phyloP scores from a whole-genome alignment of 495 filamentous ascomycete genomes.

The Penicillium alfredii region DNA sequence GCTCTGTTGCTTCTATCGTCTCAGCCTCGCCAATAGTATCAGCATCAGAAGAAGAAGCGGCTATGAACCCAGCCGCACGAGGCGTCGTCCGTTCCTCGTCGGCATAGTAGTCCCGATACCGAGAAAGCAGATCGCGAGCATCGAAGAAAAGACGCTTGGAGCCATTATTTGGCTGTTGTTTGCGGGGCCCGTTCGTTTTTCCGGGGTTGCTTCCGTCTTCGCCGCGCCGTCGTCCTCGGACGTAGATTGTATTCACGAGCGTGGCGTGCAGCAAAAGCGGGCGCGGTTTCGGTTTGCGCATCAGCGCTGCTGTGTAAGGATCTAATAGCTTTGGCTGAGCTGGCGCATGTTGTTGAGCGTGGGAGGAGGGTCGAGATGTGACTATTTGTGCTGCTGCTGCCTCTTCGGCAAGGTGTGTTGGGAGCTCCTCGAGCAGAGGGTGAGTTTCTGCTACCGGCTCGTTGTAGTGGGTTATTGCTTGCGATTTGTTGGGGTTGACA shows the following conservation, averaged over 20 bases:
- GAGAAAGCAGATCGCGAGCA: slow-evolving; percentile 28
- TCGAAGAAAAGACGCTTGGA: slow-evolving; percentile 31
- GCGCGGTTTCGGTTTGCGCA: slow-evolving; percentile 32
- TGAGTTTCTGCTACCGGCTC: not conserved
- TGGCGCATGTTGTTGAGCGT: not conserved
- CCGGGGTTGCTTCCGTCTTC: too few species aligned
- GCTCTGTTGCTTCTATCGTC: too few species aligned
- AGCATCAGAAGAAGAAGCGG: not conserved
- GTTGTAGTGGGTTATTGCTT: slow-evolving; percentile 2
- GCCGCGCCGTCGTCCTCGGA: slow-evolving; percentile 38
- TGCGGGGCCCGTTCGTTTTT: too few species aligned
- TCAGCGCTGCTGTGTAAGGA: slow-evolving; percentile 7
- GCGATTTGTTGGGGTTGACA: too few species aligned
- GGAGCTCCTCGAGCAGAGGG: slow-evolving; percentile 7
- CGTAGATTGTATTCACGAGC: slow-evolving; percentile 82
- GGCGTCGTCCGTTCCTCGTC: slow-evolving; percentile 23
- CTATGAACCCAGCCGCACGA: not conserved
- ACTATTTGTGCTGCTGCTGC: not conserved
- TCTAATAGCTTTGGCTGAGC: not conserved
- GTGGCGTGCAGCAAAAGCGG: slow-evolving; percentile 80
- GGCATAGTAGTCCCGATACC: slow-evolving; percentile 30
- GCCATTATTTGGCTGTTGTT: slow-evolving; percentile 25
- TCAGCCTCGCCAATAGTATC: too few species aligned
- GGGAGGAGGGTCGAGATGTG: not conserved
- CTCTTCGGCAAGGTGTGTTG: slow-evolving; percentile 3